Evolutionary conservation across 176 grass and related monocot genomes (phyloP).

Genomic region (Secale cereale): DNA sequence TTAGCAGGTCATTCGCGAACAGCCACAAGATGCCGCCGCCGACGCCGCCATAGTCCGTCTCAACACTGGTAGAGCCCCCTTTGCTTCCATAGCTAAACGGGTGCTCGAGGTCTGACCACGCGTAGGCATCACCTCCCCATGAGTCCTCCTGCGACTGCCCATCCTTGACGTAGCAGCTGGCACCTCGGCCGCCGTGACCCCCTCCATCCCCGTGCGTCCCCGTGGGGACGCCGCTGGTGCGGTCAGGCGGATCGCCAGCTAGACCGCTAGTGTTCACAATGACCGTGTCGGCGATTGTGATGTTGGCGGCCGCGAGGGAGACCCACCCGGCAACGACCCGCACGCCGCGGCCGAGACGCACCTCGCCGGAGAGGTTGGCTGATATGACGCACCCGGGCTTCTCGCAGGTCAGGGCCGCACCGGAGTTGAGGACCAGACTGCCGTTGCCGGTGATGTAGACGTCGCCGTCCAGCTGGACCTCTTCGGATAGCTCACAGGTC

Average conservation of each 20-base stretch:
- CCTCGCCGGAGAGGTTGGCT: conserved; percentile 61
- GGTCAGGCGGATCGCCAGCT: conserved; percentile 64
- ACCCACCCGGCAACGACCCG: conserved; percentile 68
- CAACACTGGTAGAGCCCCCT: conserved; percentile 82
- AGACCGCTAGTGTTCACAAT: conserved; percentile 70
- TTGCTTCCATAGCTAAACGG: conserved; percentile 90
- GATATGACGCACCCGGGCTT: conserved; percentile 63
- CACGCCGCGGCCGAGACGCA: conserved; percentile 50
- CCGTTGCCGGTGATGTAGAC: conserved; percentile 78
- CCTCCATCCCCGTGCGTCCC: conserved; percentile 89
- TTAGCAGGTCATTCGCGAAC: conserved; percentile 60
- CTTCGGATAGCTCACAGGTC: conserved; percentile 64
- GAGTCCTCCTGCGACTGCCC: conserved; percentile 96
- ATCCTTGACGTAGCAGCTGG: conserved; percentile 84
- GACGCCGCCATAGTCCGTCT: conserved; percentile 77
- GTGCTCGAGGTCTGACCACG: conserved; percentile 61
- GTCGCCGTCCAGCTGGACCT: conserved; percentile 50
- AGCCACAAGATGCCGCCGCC: conserved; percentile 87
- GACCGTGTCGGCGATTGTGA: conserved; percentile 71
- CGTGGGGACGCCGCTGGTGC: conserved; percentile 80
- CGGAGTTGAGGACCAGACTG: conserved; percentile 67
- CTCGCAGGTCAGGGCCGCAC: conserved; percentile 63
- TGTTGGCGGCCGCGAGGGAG: conserved; percentile 52
- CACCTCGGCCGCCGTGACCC: conserved; percentile 79
- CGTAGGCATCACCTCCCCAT: conserved; percentile 92